Evolutionary conservation across 352 stramenopile species (phyloP), one percentile per base, ranked within the genome.

Genomic region (Paralagenidium karlingii): DNA sequence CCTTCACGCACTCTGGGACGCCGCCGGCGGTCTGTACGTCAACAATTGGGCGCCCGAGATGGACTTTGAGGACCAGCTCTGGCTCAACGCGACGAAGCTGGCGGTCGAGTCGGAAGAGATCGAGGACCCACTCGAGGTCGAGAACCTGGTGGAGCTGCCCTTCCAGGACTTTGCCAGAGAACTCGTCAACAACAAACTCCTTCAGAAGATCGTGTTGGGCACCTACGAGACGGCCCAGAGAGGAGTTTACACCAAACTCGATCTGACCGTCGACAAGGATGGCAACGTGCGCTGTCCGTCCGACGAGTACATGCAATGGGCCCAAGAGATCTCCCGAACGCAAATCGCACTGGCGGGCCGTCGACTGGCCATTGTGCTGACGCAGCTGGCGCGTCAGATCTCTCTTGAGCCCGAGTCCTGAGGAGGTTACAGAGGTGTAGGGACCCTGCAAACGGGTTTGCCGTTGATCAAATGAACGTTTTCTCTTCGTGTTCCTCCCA

Each of bases 161-260:
- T 48, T 32, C 18, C 2, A 11, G n/a, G 42, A 32, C 3, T 48
- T 48, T 43, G 34, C 16, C 8, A 13, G 12, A 19, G 36, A 91
- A 82, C 78, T 79, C 94, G 22, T 55, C 77, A 16, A 91, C 51
- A 41, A 78, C 55, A 40, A 87, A 93, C 22, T 85, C 56, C 47
- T 89, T 7, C 11, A 11, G 7, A 7, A 16, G 8, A 24, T 8
- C 10, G 8, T 48, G 10, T 15, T 43, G 2, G 42, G 21, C 12
- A 40, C 27, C 19, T 38, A 48, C 32, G 11, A 15, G 7, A 22
- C 25, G 32, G n/a, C n/a, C n/a, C n/a, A n/a, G n/a, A n/a, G n/a
- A n/a, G n/a, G n/a, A n/a, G n/a, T n/a, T n/a, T 48, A 48, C 32
- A 30, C 20, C 11, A 27, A 16, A 16, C n/a, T 48, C 11, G 26